A percentile compares a stretch with the other conserved stretches of the same genome.
Conservation (phyloP, 1,284 basidiomycete species). For the Erythrobasidium hasegawianum region DNA sequence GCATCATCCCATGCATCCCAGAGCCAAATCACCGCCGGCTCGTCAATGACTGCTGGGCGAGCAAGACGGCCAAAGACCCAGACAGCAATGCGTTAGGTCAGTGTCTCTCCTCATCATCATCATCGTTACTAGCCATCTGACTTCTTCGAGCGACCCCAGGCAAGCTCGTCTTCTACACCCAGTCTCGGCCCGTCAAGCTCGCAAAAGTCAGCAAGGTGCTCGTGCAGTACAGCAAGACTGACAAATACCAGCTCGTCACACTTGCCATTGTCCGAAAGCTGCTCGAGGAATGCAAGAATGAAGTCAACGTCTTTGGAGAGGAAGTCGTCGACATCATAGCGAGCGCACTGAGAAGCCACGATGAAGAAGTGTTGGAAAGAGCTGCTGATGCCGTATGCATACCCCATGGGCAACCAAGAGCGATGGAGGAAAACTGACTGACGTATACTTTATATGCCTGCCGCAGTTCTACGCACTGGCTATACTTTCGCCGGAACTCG, state of each 20-base stretch:
- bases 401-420: neutral
- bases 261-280: slow-evolving; percentile 78
- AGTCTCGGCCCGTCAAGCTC: slow-evolving; percentile 83
- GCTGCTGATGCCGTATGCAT: slow-evolving; percentile 72
- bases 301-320: slow-evolving; percentile 75
- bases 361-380: slow-evolving; percentile 54
- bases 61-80: slow-evolving; percentile 61
- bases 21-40: slow-evolving; percentile 75
- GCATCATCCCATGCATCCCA: slow-evolving; percentile 2
- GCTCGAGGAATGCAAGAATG: slow-evolving; percentile 81
- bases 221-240: slow-evolving; percentile 68
- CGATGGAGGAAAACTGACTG: too few relatives aligned
- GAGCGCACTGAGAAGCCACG: slow-evolving; percentile 55
- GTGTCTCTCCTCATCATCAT: neutral
- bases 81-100: slow-evolving; percentile 39
- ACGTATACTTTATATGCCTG: too few relatives aligned
- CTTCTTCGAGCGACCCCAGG: neutral
- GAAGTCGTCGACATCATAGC: slow-evolving; percentile 74
- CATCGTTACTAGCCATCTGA: slow-evolving; percentile 28
- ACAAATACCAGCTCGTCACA: slow-evolving; percentile 74
- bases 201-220: slow-evolving; percentile 79
- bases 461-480: slow-evolving; percentile 82
- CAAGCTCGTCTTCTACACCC: slow-evolving; percentile 85
- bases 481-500: slow-evolving; percentile 78
- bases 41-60: slow-evolving; percentile 80